Evolutionary conservation across 495 filamentous ascomycete genomes (phyloP).

Genomic region (Neurospora terricola): DNA sequence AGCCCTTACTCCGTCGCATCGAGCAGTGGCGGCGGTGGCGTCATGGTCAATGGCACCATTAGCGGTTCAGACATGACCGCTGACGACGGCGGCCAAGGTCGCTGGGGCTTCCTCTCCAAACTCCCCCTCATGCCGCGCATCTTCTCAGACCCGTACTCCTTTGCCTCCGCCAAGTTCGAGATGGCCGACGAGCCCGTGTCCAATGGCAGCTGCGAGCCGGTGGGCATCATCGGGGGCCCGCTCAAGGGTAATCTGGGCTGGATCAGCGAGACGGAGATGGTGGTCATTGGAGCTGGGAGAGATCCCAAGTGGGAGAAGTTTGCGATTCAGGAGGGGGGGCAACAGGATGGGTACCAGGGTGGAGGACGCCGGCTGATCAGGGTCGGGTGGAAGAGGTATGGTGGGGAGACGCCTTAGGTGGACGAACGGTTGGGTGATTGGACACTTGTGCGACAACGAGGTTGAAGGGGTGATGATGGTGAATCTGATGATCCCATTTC

Average conservation of each 20-base stretch:
- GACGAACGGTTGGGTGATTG: background rate
- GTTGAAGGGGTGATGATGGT: background rate
- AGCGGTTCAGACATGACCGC: background rate
- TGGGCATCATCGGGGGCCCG: slow-evolving; percentile 26
- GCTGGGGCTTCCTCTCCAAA: slow-evolving; percentile 67
- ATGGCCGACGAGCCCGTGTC: slow-evolving; percentile 58
- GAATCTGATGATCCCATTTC: background rate
- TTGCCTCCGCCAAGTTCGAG: slow-evolving; percentile 63
- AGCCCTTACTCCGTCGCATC: background rate
- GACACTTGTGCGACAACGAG: background rate
- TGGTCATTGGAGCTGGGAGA: slow-evolving; percentile 71
- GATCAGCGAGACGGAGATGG: slow-evolving; percentile 54
- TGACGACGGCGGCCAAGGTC: background rate
- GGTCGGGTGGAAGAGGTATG: slow-evolving; percentile 76
- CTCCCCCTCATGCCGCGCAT: slow-evolving; percentile 69
- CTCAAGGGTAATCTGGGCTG: slow-evolving; percentile 71
- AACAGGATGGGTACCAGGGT: slow-evolving; percentile 34
- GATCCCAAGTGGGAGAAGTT: slow-evolving; percentile 84
- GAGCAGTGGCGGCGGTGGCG: background rate
- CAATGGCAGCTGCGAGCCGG: slow-evolving; percentile 11
- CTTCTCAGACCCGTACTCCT: slow-evolving; percentile 80
- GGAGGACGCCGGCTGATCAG: slow-evolving; percentile 53
- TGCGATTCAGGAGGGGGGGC: slow-evolving; percentile 48
- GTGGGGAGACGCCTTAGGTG: slow-evolving; percentile 19
- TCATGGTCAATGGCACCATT: slow-evolving; percentile 16